Conservation (phyloP, 306 rosid species). For the Ceratonia siliqua region DNA sequence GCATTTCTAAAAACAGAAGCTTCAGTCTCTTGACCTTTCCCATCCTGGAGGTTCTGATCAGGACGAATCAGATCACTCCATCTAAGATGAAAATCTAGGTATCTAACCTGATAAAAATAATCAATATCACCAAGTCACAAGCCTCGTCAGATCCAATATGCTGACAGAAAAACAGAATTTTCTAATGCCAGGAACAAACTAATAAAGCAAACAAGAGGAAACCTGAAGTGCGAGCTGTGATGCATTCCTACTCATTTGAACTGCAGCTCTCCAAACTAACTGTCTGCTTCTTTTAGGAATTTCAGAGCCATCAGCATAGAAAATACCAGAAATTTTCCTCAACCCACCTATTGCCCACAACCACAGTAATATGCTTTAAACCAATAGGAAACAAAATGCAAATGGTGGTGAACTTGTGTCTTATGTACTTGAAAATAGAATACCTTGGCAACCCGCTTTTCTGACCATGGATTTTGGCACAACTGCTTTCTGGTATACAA, state of each 20-base stretch:
- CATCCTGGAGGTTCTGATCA: slow-evolving; percentile 78
- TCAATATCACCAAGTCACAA: slow-evolving; percentile 25
- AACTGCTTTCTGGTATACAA: slow-evolving; percentile 74
- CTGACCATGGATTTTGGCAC: slow-evolving; percentile 58
- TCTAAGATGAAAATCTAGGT: slow-evolving; percentile 77
- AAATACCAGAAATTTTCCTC: slow-evolving; percentile 67
- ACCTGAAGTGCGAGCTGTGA: slow-evolving; percentile 98
- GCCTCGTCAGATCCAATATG: slow-evolving; percentile 31
- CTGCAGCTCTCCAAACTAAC: slow-evolving; percentile 88
- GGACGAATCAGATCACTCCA: slow-evolving; percentile 97
- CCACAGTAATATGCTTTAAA: too few species aligned
- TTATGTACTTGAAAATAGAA: slow-evolving; percentile 11
- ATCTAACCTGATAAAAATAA: slow-evolving; percentile 81
- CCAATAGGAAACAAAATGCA: too few species aligned
- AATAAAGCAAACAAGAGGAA: slow-evolving; percentile 23
- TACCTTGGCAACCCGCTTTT: slow-evolving; percentile 91
- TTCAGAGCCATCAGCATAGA: slow-evolving; percentile 77
- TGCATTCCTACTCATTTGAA: slow-evolving; percentile 80
- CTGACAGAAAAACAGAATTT: slow-evolving; percentile 24
- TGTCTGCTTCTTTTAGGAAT: slow-evolving; percentile 85
- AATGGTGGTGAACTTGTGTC: not conserved
- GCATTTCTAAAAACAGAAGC: slow-evolving; percentile 95
- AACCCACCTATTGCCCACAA: slow-evolving; percentile 65
- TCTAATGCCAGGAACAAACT: slow-evolving; percentile 21
- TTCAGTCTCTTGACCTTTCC: slow-evolving; percentile 82